Base-by-base conservation (phyloP, 148 eudicot species). In the Silene conica region DNA sequence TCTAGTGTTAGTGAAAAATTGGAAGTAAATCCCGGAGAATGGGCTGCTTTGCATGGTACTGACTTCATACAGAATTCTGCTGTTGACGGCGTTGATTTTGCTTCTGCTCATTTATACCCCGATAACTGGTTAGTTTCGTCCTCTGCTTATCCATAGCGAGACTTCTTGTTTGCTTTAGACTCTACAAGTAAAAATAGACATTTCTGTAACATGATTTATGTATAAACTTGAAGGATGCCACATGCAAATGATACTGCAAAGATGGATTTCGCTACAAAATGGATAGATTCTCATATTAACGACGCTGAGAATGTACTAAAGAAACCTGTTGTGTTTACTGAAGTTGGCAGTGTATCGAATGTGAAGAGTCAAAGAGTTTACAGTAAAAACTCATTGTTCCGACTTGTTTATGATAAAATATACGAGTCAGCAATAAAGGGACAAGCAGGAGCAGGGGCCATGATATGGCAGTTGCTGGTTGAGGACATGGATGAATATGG, bases 261-360 rank as follows among this genome's bases (percentile, higher is more conserved):
- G 75, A 8, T 78, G 66, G 66, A 77, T 20, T 88, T 83, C 63
- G 71, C 84, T 48, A 72, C 77, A 5, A 74, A 60, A 15, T 86
- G 88, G 89, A 71, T 83, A 60, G 85, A 83, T 67, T 31, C 83
- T 57, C 89, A 86, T 74, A 86, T 86, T 19, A 67, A 55, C 10
- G 83, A 84, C 12, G 76, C 80, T 21, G 83, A 84, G 23, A 81
- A 76, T 26, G 45, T 71, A 18, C 74, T 86, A 54, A 81, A 83
- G 74, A 86, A 84, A 81, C 89, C 89, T 10, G 83, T 88, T 81
- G 78, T 86, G 14, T 78, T 88, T 15, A 83, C 85, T 14, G 90
- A 86, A 79, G 79, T 86, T 38, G 89, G 88, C 19, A 81, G 63
- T 72, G 85, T 83, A 60, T 70, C 82, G 25, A 52, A 66, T 41